These are phyloP conservation scores for Chaetomiaceae sp. DNA, from an alignment of 2,329 filamentous ascomycete genomes.

Conservation along the genomic window DNA sequence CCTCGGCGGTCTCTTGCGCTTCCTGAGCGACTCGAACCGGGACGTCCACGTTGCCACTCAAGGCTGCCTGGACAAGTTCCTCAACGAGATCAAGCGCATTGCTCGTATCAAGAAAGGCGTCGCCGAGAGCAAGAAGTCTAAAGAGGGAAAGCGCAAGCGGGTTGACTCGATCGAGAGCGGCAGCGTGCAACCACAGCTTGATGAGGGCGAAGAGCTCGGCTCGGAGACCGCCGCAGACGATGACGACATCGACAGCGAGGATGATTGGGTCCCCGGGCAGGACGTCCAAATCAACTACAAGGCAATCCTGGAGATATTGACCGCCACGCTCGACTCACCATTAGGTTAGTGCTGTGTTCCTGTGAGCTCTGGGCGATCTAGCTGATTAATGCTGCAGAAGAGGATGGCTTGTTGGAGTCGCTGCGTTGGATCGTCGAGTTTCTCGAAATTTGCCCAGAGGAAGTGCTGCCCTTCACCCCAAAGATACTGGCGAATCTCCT, in stretches of 20 bases:
- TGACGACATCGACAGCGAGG: constrained; percentile 64
- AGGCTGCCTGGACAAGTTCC: constrained; percentile 79
- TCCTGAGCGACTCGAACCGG: constrained; percentile 82
- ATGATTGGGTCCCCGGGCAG: constrained; percentile 96
- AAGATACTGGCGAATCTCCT: constrained; percentile 87
- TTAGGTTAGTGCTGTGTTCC: constrained; percentile 50
- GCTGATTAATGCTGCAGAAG: constrained; percentile 52
- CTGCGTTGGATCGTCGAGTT: constrained; percentile 95
- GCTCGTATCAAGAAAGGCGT: constrained; percentile 89
- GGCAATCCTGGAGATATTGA: constrained; percentile 85
- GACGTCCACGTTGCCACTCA: constrained; percentile 96
- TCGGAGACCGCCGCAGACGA: constrained; percentile 56
- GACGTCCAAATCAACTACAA: constrained; percentile 93
- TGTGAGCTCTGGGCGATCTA: not conserved
- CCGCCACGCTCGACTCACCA: constrained; percentile 80
- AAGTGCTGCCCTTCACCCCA: constrained; percentile 91
- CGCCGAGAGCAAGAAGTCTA: constrained; percentile 73
- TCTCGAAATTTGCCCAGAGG: constrained; percentile 94
- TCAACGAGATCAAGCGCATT: constrained; percentile 92
- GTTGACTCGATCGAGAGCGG: constrained; percentile 65
- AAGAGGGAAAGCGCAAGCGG: constrained; percentile 63
- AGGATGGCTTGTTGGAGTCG: constrained; percentile 86
- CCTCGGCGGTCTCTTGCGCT: constrained; percentile 81
- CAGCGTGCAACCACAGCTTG: constrained; percentile 54
- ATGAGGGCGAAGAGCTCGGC: constrained; percentile 57